Conservation (phyloP, 1,284 basidiomycete genomes). For the Blastosporella zonata region DNA sequence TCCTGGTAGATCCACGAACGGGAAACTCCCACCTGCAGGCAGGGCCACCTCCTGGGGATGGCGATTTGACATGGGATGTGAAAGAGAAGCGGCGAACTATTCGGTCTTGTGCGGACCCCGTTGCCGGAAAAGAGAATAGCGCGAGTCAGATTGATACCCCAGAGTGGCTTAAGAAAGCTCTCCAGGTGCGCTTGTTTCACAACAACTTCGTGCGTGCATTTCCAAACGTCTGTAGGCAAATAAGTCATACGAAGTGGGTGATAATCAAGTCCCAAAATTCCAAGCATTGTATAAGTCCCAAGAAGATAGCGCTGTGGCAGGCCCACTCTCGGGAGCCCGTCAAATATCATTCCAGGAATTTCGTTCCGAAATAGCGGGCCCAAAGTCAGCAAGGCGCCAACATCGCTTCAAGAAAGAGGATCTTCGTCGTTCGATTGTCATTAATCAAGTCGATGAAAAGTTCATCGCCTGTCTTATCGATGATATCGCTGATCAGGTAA, state of each 20-base stretch:
- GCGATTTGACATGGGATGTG: not conserved
- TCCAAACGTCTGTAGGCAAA: conserved; percentile 15
- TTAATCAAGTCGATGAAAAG: conserved; percentile 87
- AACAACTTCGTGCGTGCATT: not conserved
- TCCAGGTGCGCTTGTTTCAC: conserved; percentile 25
- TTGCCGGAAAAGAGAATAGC: conserved; percentile 8
- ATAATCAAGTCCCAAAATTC: conserved; percentile 14
- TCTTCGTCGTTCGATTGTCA: conserved; percentile 52
- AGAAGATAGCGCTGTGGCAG: not conserved
- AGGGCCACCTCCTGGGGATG: conserved; percentile 20
- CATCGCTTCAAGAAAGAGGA: conserved; percentile 50
- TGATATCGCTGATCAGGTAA: conserved; percentile 18
- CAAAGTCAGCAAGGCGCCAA: conserved; percentile 18
- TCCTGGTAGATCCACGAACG: conserved; percentile 66
- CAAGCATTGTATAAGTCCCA: conserved; percentile 2
- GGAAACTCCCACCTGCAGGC: conserved; percentile 51
- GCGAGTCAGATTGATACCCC: conserved; percentile 20
- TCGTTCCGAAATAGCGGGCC: conserved; percentile 1
- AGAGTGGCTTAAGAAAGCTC: conserved; percentile 32
- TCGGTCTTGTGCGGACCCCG: conserved; percentile 12
- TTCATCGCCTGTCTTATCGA: conserved; percentile 74
- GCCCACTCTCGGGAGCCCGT: not conserved
- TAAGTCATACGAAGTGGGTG: conserved; percentile 13
- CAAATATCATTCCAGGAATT: conserved; percentile 1
- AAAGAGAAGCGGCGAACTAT: conserved; percentile 26